A percentile compares a stretch with the other conserved stretches of the same genome.
phyloP scores from a whole-genome alignment of 352 stramenopile species.

The Elongisporangium undulatum region DNA sequence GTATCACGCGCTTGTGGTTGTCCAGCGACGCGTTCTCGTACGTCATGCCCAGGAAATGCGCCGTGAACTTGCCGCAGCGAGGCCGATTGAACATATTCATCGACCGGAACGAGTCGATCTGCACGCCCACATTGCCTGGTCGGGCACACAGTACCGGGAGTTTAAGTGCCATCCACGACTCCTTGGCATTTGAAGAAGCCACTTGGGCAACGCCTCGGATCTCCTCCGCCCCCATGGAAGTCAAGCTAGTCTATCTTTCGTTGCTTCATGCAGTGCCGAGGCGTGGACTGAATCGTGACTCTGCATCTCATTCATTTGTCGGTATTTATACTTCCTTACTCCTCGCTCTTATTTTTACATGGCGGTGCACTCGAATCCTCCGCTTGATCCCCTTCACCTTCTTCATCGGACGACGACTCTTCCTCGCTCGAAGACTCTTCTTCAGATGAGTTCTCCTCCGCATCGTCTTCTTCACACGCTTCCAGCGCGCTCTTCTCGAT shows the following conservation, averaged over 20 bases:
- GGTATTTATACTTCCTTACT: not conserved
- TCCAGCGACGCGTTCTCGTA: slow-evolving; percentile 70
- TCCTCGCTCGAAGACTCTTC: slow-evolving; percentile 14
- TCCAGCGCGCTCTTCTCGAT: slow-evolving; percentile 61
- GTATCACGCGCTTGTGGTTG: slow-evolving; percentile 59
- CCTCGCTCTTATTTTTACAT: not conserved
- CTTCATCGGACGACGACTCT: slow-evolving; percentile 17
- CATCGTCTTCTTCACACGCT: slow-evolving; percentile 12
- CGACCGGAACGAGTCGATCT: slow-evolving; percentile 65
- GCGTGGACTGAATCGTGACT: not conserved
- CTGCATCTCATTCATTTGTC: not conserved
- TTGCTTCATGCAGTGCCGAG: not conserved
- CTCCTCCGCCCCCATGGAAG: slow-evolving; percentile 17
- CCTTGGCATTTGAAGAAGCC: not conserved
- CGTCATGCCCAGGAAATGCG: slow-evolving; percentile 54
- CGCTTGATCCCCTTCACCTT: slow-evolving; percentile 23
- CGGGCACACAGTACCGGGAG: slow-evolving; percentile 50
- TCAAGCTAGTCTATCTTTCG: not conserved
- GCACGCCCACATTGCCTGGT: slow-evolving; percentile 69
- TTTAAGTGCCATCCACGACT: slow-evolving; percentile 18
- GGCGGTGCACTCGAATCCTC: not conserved
- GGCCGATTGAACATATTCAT: slow-evolving; percentile 57
- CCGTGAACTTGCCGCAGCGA: slow-evolving; percentile 59
- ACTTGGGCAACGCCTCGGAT: slow-evolving; percentile 9
- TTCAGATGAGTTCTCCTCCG: slow-evolving; percentile 18